Evolutionary conservation across 495 filamentous ascomycete genomes (phyloP), one percentile per base, ranked within the genome.

Genomic region (Talaromyces proteolyticus): DNA sequence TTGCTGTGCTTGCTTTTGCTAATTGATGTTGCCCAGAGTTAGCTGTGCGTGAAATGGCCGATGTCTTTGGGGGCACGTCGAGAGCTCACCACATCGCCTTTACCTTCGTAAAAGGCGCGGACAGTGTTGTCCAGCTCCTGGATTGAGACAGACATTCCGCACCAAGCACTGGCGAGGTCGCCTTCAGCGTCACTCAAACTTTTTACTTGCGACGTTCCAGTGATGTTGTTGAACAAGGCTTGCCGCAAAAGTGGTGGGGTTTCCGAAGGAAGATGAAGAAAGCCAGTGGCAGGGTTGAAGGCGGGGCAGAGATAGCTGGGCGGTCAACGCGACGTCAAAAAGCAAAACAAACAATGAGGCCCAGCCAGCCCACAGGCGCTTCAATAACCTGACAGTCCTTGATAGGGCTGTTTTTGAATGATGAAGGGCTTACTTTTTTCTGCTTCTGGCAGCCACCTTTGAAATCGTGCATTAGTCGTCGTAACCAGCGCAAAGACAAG

Each of bases 1-100:
- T 54, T 89, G 84, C 65, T 97, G 89, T 53, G 93, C 94, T 79
- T 88, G 86, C 74, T 95, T 95, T 94, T 96, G 93, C 91, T 97
- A 71, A 26, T 19, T 24, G 20, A 46, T 47, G 5, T 19, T 18
- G 18, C 17, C 36, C 18, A 19, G 18, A 42, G 40, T 44, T 14
- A 26, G 39, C 40, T n/a, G n/a, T n/a, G n/a, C n/a, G n/a, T n/a
- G n/a, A n/a, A n/a, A n/a, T n/a, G n/a, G n/a, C n/a, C n/a, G n/a
- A n/a, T n/a, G n/a, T n/a, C n/a, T n/a, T n/a, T n/a, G n/a, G n/a
- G n/a, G n/a, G n/a, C n/a, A n/a, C n/a, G n/a, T n/a, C n/a, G n/a
- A n/a, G n/a, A n/a, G n/a, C n/a, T n/a, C 75, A 96, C 91, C 73
- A 88, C 74, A 46, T 95, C 87, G 39, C 93, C 93, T 65, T 92